phyloP scores from a whole-genome alignment of 2,329 filamentous ascomycete species.

The Grosmannia penicillata region DNA sequence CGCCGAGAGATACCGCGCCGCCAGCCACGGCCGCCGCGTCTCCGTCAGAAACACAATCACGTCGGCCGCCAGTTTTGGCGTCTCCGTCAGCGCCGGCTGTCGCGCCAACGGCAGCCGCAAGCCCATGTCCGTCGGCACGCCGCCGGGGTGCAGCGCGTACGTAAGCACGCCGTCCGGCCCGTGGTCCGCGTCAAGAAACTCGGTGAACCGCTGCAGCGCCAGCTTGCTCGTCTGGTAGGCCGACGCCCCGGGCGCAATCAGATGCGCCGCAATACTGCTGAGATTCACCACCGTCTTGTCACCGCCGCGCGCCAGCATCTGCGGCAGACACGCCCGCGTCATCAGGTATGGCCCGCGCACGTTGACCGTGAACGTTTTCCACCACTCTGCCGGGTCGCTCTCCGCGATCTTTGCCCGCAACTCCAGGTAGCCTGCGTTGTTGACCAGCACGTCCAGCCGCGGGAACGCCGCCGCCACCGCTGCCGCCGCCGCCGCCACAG shows the following conservation, averaged over 20 bases:
- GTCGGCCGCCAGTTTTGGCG: constrained; percentile 11
- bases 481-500: constrained; percentile 19
- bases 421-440: constrained; percentile 26
- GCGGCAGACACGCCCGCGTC: constrained; percentile 31
- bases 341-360: constrained; percentile 31
- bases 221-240: constrained; percentile 32
- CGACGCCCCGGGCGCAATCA: constrained; percentile 18
- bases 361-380: constrained; percentile 33
- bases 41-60: constrained; percentile 12
- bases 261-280: constrained; percentile 23
- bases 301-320: constrained; percentile 19
- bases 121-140: constrained; percentile 27
- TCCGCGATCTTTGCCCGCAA: constrained; percentile 19
- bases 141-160: constrained; percentile 29
- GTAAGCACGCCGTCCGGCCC: constrained; percentile 22
- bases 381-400: constrained; percentile 27
- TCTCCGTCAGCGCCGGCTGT: constrained; percentile 9
- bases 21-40: constrained; percentile 13
- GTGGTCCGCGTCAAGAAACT: constrained; percentile 29
- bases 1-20: constrained; percentile 11
- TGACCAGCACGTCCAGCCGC: constrained; percentile 22
- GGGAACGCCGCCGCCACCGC: constrained; percentile 18
- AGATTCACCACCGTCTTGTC: constrained; percentile 26
- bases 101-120: constrained; percentile 16
- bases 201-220: constrained; percentile 25